phyloP scores from a whole-genome alignment of 495 filamentous ascomycete species.

The Lentithecium fluviatile region DNA sequence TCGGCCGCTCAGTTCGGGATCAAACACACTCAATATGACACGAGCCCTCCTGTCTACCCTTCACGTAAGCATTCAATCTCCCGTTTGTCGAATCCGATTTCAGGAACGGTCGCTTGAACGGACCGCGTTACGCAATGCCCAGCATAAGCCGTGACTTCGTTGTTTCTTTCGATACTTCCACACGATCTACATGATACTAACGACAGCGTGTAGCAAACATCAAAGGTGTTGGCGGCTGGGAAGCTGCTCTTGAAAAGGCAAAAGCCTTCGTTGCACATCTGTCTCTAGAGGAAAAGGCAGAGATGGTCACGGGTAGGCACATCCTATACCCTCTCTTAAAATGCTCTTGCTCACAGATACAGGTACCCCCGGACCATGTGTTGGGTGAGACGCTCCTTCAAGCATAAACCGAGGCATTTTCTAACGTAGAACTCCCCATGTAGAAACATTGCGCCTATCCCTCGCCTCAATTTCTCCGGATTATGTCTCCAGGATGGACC shows the following conservation, averaged over 20 bases:
- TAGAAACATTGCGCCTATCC: conserved; percentile 49
- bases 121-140: too few relatives aligned
- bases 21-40: conserved; percentile 27
- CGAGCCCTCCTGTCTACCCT: conserved; percentile 38
- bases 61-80: conserved; percentile 31
- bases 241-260: conserved; percentile 46
- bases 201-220: conserved; percentile 48
- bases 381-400: conserved; percentile 39
- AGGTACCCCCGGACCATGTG: conserved; percentile 46
- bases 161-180: too few relatives aligned
- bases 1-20: conserved; percentile 1
- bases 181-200: too few relatives aligned
- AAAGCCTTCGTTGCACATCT: conserved; percentile 54
- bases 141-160: too few relatives aligned
- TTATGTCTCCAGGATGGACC: conserved; percentile 65
- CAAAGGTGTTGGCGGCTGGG: conserved; percentile 27
- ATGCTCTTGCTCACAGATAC: neutral
- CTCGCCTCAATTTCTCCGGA: conserved; percentile 59
- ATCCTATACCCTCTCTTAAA: neutral
- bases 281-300: conserved; percentile 61
- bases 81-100: neutral
- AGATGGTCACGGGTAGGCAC: conserved; percentile 47
- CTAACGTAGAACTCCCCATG: too few relatives aligned
- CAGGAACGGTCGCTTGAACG: too few relatives aligned
- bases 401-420: too few relatives aligned